Percentiles rank a stretch among this genome's conserved stretches.
Evolutionary conservation across 805 yeast genomes (phyloP).

Genomic region (Candida pini): DNA sequence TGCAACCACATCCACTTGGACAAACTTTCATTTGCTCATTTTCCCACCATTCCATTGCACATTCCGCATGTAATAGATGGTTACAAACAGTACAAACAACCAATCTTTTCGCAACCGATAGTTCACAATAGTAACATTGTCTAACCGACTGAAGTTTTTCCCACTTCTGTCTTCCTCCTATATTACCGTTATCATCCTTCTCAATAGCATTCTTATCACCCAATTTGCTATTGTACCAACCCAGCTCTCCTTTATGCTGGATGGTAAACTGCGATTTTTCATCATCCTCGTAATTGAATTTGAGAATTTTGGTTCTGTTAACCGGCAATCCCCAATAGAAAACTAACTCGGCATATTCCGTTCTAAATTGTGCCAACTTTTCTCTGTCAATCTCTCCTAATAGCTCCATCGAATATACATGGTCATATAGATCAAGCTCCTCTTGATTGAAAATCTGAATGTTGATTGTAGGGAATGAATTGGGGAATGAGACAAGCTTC

Average conservation of each 20-base stretch:
- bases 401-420: conserved; percentile 34
- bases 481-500: not conserved
- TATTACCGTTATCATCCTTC: not conserved
- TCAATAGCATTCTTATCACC: conserved; percentile 12
- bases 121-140: conserved; percentile 63
- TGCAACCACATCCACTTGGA: conserved; percentile 83
- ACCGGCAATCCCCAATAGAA: conserved; percentile 81
- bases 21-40: conserved; percentile 45
- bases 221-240: conserved; percentile 20
- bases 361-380: conserved; percentile 41
- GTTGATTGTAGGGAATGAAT: conserved; percentile 28
- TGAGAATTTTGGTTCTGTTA: conserved; percentile 72
- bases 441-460: conserved; percentile 43
- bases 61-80: conserved; percentile 71
- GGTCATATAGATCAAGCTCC: conserved; percentile 39
- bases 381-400: conserved; percentile 34
- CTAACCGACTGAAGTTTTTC: conserved; percentile 17
- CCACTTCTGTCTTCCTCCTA: no score
- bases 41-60: conserved; percentile 81
- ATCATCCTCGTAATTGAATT: conserved; percentile 44
- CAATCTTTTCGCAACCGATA: conserved; percentile 52
- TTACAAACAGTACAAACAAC: conserved; percentile 70
- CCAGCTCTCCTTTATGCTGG: conserved; percentile 25
- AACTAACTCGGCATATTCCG: conserved; percentile 71
- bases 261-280: conserved; percentile 5